Base-by-base conservation (phyloP, 805 yeast genomes). In the Yamadazyma takamatsuzukensis region DNA sequence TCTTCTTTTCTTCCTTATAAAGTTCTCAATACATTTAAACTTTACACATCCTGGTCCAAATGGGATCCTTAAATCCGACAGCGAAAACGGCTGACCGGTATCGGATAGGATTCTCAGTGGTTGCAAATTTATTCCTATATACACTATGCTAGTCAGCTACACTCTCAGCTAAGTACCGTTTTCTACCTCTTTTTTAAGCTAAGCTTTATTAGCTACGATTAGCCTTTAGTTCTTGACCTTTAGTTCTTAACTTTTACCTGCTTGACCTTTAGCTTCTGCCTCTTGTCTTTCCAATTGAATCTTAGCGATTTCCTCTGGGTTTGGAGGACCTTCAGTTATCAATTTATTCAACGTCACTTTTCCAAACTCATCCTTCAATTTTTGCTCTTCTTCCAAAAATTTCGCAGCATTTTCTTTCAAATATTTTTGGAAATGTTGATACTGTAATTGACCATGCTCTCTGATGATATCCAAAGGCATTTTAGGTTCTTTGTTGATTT, bases 371-470 rank as follows among this genome's bases (percentile, higher is more conserved):
- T 84, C 90, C 61, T 84, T 83, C 54, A 81, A 77, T 51, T 80
- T 81, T 68, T 79, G 87, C 61, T 90, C 94, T 66, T 89, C 96
- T 51, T 82, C 86, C 48, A 88, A 72, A 50, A 85, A 69, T 60
- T 83, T 78, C 32, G 66, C 72, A 35, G 76, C 77, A 54, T 76
- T 72, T 50, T 74, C 80, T 41, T 69, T 60, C 49, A 76, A 62
- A 49, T 72, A 76, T 45, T 60, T 72, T 64, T 80, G 79, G 78
- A 87, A 83, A 47, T 79, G 78, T 49, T 81, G 79, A 59, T 87
- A 90, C 58, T 85, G 87, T 65, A 78, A 76, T 61, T 87, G 95
- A 48, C 96, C 96, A 55, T 85, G 90, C 55, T 87, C 94, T 56
- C 97, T 83, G 45, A 89, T 79, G 35, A 78, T 56, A 61, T 90